Evolutionary conservation across 2,329 filamentous ascomycete genomes (phyloP), one percentile per base, ranked within the genome.

Genomic region (Diaporthe destruens): DNA sequence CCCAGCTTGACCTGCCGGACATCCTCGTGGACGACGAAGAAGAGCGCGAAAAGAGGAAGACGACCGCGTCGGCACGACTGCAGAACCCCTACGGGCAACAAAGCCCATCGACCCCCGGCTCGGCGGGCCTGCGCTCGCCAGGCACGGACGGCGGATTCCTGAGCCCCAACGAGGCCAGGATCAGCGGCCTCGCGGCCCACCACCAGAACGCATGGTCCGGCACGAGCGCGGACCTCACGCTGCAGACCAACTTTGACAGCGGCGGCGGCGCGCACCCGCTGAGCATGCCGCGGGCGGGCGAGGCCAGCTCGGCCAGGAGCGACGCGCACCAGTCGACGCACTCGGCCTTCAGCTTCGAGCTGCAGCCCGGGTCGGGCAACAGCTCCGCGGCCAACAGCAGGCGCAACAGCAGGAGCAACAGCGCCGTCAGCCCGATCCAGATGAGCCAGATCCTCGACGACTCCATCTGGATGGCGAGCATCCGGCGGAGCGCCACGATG

Each of bases 401-500:
- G 44, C 78, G 80, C 18, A 89, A 87, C 79, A 89, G 89, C 77
- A 85, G 92, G 55, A 88, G 91, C 32, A 90, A 88, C 70, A 95
- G 92, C 81, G 86, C 87, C 6, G 91, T 95, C 72, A 94, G 90
- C 78, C 91, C 92, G 65, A 89, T 91, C 61, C 92, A 95, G 78
- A 93, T 97, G 76, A 90, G 95, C 81, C 91, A 95, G 76, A 93
- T 96, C 79, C 87, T 98, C 70, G 94, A 96, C 78, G 93, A 96
- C 78, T 96, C 94, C 23, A 92, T 93, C 20, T 98, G 96, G 96
- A 94, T 96, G 67, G 94, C 97, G 83, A 97, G 94, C 85, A 95
- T 98, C 76, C 88, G 95, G 75, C 89, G 94, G 75, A 97, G 94
- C 83, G 94, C 96, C 77, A 98, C 95, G 69, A 84, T 84, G 67